A percentile compares a stretch with the other conserved stretches of the same genome.
These are phyloP conservation scores for Cladophialophora yegresii DNA, from an alignment of 2,329 filamentous ascomycete species.

Conservation along the genomic window DNA sequence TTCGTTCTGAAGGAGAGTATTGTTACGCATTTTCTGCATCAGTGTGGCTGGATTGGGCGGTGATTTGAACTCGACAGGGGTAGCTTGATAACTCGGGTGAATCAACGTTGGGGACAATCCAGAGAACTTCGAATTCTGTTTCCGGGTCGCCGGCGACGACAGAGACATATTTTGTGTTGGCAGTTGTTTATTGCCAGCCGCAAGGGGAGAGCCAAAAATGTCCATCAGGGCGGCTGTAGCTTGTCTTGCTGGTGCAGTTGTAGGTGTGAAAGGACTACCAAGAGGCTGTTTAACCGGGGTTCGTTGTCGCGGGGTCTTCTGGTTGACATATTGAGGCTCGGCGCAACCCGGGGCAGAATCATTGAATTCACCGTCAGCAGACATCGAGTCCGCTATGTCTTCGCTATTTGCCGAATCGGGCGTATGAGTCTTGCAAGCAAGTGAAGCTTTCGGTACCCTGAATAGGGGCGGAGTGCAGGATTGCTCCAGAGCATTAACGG, in stretches of 20 bases:
- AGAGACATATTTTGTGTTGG: background rate
- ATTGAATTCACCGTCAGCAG: background rate
- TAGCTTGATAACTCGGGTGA: background rate
- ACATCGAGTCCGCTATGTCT: background rate
- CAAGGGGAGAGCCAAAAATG: background rate
- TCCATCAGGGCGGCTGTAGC: slow-evolving; percentile 1
- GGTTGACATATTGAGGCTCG: background rate
- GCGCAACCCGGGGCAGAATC: background rate
- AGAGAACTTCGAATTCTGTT: background rate
- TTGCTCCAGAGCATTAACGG: background rate
- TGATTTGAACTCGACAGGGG: background rate
- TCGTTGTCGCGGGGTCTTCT: background rate
- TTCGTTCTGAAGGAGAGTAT: background rate
- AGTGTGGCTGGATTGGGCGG: background rate
- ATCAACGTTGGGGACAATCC: background rate
- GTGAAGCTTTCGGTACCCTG: background rate
- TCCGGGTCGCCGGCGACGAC: background rate
- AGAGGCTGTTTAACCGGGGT: slow-evolving; percentile 1
- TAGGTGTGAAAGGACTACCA: slow-evolving; percentile 5
- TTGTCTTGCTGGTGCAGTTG: background rate
- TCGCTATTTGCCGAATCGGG: background rate
- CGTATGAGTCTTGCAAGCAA: background rate
- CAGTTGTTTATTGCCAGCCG: background rate
- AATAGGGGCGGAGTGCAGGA: background rate
- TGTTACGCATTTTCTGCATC: background rate